phyloP scores from a whole-genome alignment of 345 rosid species.

The Corchorus olitorius region DNA sequence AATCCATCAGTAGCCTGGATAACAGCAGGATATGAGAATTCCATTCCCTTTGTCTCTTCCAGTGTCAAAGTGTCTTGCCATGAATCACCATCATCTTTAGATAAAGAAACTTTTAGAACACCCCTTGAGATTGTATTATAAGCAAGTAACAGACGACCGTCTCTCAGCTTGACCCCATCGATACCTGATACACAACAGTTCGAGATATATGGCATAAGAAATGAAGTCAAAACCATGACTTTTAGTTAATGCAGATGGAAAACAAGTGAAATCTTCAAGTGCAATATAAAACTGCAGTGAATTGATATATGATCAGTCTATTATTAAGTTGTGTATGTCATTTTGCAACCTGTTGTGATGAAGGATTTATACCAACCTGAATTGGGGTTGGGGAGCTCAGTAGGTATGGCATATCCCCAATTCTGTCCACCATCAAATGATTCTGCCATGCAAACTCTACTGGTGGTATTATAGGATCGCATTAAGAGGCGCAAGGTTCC shows the following conservation, averaged over 20 bases:
- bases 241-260: background rate
- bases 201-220: background rate
- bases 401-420: conserved; percentile 72
- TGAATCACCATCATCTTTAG: conserved; percentile 73
- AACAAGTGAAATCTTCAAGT: background rate
- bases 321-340: background rate
- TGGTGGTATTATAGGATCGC: conserved; percentile 60
- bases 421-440: conserved; percentile 67
- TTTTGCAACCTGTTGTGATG: background rate
- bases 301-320: background rate
- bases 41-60: conserved; percentile 70
- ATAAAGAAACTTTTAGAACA: conserved; percentile 73
- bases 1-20: conserved; percentile 75
- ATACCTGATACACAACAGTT: conserved; percentile 49
- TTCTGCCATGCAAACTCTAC: conserved; percentile 77
- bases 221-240: background rate
- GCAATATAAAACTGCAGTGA: background rate
- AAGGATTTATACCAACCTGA: conserved; percentile 58
- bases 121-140: conserved; percentile 85
- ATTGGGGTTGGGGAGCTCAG: conserved; percentile 81
- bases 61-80: conserved; percentile 70
- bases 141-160: conserved; percentile 70
- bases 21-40: conserved; percentile 88
- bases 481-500: conserved; percentile 64
- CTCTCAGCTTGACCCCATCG: conserved; percentile 77